Conservation (phyloP, 148 eudicot species). For the Linanthus parryae region DNA sequence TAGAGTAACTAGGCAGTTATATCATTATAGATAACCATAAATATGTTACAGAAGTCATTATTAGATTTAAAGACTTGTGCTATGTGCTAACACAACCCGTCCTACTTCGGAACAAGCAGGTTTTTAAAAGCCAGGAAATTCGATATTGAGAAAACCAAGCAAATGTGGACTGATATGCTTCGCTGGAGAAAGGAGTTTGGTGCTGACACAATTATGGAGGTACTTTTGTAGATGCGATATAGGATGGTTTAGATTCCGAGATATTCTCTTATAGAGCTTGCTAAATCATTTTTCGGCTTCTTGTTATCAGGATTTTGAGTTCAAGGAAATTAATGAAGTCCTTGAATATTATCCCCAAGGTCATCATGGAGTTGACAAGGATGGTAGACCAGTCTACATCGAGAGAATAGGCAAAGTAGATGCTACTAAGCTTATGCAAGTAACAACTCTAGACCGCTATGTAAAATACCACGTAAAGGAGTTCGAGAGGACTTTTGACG, state of each 20-base stretch:
- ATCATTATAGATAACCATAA: neutral
- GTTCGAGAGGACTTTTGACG: conserved; percentile 79
- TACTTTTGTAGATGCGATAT: no score
- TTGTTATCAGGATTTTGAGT: conserved; percentile 63
- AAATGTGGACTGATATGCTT: conserved; percentile 29
- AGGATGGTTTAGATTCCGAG: no score
- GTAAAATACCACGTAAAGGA: conserved; percentile 77
- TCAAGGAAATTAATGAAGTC: conserved; percentile 78
- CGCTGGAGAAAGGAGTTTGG: conserved; percentile 27
- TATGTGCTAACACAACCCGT: no score
- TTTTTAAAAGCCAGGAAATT: conserved; percentile 28
- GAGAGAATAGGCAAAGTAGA: conserved; percentile 91
- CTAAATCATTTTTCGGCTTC: neutral
- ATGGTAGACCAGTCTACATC: conserved; percentile 87
- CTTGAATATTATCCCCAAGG: conserved; percentile 91
- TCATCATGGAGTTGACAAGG: conserved; percentile 94
- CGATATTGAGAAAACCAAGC: conserved; percentile 26
- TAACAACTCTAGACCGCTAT: conserved; percentile 87
- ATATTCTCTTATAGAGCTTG: no score
- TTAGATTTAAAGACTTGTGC: no score
- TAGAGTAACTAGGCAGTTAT: neutral
- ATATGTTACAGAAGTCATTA: neutral
- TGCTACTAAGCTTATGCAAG: conserved; percentile 86
- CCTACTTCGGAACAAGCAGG: conserved; percentile 11
- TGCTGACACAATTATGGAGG: conserved; percentile 19